Base-by-base conservation (phyloP, 345 rosid genomes). In the Trapa bicornis region DNA sequence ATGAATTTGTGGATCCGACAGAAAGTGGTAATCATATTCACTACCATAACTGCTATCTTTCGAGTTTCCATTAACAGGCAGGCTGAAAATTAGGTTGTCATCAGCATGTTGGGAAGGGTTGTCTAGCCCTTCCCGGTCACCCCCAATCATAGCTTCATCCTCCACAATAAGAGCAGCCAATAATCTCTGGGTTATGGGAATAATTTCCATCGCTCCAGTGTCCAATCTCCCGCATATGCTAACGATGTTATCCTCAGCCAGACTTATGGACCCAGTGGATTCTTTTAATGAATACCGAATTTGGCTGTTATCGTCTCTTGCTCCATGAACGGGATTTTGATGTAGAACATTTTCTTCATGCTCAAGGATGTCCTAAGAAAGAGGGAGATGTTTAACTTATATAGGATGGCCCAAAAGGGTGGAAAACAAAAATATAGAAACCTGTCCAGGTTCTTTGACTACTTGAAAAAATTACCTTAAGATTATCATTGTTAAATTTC, bases 101-200 rank as follows among this genome's bases (percentile, higher is more conserved):
- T 67, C 66, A 62, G 52, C 32, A 66, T 69, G 70, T 29, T 71
- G 76, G 69, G 70, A 70, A 64, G 68, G 56, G 38, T 65, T 60
- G 72, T 67, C 72, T 61, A 74, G 71, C 65, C 76, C 80, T 63
- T 64, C 79, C 63, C 42, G 65, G 56, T 64, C 75, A 22, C 73
- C 80, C 70, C 73, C 77, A 69, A 79, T 63, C 75, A 77, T 80
- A 65, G 62, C 57, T 73, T 76, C 87, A 60, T 79, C 89, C 72
- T 80, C 89, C 38, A 76, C 65, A 67, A 85, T 79, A 61, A 85
- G 73, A 70, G 85, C 79, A 37, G 89, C 82, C 70, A 85, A 64
- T 52, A 85, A 79, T 78, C 87, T 83, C 75, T 79, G 85, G 75
- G 83, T 83, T 37, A 85, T 74, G 47, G 89, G 85, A 64, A 77